phyloP scores from a whole-genome alignment of 805 yeast genomes.

The Myxozyma monticola region DNA sequence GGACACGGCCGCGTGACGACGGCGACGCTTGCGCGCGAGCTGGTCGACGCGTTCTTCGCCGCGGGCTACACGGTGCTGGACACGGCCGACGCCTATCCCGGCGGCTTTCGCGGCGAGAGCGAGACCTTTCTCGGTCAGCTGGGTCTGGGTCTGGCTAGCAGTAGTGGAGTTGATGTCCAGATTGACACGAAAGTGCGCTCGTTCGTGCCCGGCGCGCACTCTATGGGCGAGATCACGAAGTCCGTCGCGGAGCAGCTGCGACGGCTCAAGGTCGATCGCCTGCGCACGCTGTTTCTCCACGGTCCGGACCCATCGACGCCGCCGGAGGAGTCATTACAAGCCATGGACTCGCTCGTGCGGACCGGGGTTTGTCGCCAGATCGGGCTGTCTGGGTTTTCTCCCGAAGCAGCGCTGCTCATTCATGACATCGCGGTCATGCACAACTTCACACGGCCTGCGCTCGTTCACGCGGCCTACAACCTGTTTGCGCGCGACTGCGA shows the following conservation, averaged over 20 bases:
- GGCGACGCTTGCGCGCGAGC: slow-evolving; percentile 15
- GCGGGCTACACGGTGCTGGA: slow-evolving; percentile 20
- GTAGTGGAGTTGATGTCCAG: slow-evolving; percentile 3
- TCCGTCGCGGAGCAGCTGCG: slow-evolving; percentile 21
- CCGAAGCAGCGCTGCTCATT: slow-evolving; percentile 32
- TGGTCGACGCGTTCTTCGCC: slow-evolving; percentile 20
- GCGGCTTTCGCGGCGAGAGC: slow-evolving; percentile 27
- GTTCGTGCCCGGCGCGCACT: slow-evolving; percentile 14
- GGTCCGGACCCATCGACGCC: slow-evolving; percentile 35
- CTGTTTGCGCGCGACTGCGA: slow-evolving; percentile 34
- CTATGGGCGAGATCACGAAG: slow-evolving; percentile 11
- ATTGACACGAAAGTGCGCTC: slow-evolving; percentile 29
- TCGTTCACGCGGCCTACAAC: slow-evolving; percentile 38
- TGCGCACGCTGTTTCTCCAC: slow-evolving; percentile 23
- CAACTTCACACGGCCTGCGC: slow-evolving; percentile 35
- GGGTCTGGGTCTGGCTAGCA: slow-evolving; percentile 2
- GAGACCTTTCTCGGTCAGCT: slow-evolving; percentile 24
- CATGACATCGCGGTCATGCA: slow-evolving; percentile 30
- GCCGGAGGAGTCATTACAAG: slow-evolving; percentile 33
- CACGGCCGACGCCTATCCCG: slow-evolving; percentile 28
- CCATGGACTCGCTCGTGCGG: slow-evolving; percentile 32
- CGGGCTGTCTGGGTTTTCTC: slow-evolving; percentile 35
- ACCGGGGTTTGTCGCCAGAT: slow-evolving; percentile 35
- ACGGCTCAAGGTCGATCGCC: slow-evolving; percentile 19
- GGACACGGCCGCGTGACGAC: slow-evolving; percentile 28